These are phyloP conservation scores for Scheffersomyces quercinus DNA, from an alignment of 1,139 yeast genomes.

Conservation along the genomic window DNA sequence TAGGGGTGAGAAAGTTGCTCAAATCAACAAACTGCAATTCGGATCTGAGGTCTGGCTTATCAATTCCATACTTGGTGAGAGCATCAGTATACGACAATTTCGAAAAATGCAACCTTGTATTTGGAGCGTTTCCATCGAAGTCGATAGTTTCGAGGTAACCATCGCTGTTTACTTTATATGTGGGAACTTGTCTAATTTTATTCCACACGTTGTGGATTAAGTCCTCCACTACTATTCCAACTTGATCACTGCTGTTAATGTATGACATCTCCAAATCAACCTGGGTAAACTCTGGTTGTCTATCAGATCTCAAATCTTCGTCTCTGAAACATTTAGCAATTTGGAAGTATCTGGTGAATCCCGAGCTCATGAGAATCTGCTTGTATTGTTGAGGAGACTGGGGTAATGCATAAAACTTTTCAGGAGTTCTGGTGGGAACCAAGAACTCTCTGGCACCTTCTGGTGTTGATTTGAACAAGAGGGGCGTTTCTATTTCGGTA, in stretches of 20 bases:
- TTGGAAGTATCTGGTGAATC: constrained; percentile 82
- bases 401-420: constrained; percentile 82
- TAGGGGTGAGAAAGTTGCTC: constrained; percentile 37
- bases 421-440: constrained; percentile 77
- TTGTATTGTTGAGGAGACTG: constrained; percentile 98
- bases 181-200: constrained; percentile 37
- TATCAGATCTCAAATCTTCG: constrained; percentile 89
- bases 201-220: constrained; percentile 60
- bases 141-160: constrained; percentile 25
- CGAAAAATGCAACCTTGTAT: constrained; percentile 29
- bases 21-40: constrained; percentile 52
- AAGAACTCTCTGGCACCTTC: constrained; percentile 97
- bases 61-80: constrained; percentile 77
- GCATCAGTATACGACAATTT: constrained; percentile 68
- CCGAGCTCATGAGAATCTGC: constrained; percentile 92
- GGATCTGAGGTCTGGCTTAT: constrained; percentile 88
- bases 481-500: constrained; percentile 88
- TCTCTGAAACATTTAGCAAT: constrained; percentile 93
- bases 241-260: constrained; percentile 64
- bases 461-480: constrained; percentile 91
- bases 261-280: constrained; percentile 92
- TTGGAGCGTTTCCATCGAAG: constrained; percentile 10
- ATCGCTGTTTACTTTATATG: constrained; percentile 31
- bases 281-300: constrained; percentile 98
- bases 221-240: constrained; percentile 62